These are phyloP conservation scores for Babesia gibsoni DNA, from an alignment of 169 alveolate genomes.

Conservation along the genomic window DNA sequence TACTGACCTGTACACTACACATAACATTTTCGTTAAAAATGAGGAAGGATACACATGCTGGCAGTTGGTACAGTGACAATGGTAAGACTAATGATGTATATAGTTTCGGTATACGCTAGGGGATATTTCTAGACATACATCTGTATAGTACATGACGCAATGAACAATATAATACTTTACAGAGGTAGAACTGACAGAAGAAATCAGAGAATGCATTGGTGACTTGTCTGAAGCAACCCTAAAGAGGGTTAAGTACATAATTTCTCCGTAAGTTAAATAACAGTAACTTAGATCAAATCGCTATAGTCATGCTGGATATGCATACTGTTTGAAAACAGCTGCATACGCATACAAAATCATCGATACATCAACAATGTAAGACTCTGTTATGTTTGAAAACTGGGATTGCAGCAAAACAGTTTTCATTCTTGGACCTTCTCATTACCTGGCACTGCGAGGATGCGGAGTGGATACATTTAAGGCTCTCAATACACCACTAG, in stretches of 20 bases:
- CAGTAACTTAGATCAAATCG: not conserved
- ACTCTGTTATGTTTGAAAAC: not conserved
- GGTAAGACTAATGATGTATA: slow-evolving; percentile 33
- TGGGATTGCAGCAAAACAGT: slow-evolving; percentile 72
- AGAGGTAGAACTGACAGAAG: slow-evolving; percentile 17
- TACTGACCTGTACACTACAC: no score
- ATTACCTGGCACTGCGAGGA: slow-evolving; percentile 82
- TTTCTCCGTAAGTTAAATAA: slow-evolving; percentile 48
- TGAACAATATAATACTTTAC: not conserved
- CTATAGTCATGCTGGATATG: slow-evolving; percentile 91
- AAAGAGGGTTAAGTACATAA: slow-evolving; percentile 27
- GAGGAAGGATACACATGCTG: slow-evolving; percentile 89
- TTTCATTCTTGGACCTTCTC: slow-evolving; percentile 93
- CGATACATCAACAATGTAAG: slow-evolving; percentile 69
- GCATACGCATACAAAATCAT: slow-evolving; percentile 85
- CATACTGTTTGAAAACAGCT: slow-evolving; percentile 89
- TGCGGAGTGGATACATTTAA: slow-evolving; percentile 78
- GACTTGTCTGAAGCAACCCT: not conserved
- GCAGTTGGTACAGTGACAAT: slow-evolving; percentile 86
- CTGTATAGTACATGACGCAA: no score
- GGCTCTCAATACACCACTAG: slow-evolving; percentile 88
- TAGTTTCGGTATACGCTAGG: no score
- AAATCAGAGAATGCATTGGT: slow-evolving; percentile 19
- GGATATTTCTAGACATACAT: no score
- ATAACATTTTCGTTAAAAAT: no score